These are phyloP conservation scores for Periconia digitata DNA, from an alignment of 2,329 filamentous ascomycete genomes.

Conservation along the genomic window DNA sequence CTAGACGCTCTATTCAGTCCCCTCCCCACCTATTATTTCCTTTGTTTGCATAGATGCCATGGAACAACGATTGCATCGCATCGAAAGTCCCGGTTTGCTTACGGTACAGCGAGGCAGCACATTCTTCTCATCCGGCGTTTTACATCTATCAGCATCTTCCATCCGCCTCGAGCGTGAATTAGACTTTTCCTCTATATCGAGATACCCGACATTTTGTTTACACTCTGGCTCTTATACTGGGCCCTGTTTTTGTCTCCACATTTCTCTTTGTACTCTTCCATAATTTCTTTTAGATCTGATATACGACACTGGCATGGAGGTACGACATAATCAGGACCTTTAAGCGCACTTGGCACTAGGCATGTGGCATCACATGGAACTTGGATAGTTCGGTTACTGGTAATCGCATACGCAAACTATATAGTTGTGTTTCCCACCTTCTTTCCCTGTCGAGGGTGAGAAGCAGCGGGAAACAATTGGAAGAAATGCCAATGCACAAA, in stretches of 20 bases:
- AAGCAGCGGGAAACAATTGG: too few relatives aligned
- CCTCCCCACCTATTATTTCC: neutral
- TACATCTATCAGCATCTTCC: neutral
- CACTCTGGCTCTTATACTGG: neutral
- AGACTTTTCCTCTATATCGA: neutral
- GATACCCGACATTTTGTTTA: conserved; percentile 1
- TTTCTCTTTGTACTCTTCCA: too few relatives aligned
- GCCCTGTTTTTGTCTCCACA: too few relatives aligned
- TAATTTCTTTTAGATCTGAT: too few relatives aligned
- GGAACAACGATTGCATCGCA: neutral
- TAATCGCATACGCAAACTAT: neutral
- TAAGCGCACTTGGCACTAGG: too few relatives aligned
- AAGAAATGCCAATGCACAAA: neutral
- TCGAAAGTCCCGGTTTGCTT: neutral
- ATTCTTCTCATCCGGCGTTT: neutral
- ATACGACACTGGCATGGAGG: too few relatives aligned
- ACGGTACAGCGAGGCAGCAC: neutral
- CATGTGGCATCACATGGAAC: too few relatives aligned
- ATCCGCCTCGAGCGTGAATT: neutral
- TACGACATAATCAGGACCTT: too few relatives aligned
- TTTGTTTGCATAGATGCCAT: neutral
- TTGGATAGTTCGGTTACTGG: neutral
- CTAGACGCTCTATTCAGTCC: neutral
- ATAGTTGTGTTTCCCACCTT: neutral
- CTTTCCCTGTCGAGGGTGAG: neutral